A percentile compares a stretch with the other conserved stretches of the same genome.
These are phyloP conservation scores for Didymosphaeria variabile DNA, from an alignment of 2,329 filamentous ascomycete species.

Conservation along the genomic window DNA sequence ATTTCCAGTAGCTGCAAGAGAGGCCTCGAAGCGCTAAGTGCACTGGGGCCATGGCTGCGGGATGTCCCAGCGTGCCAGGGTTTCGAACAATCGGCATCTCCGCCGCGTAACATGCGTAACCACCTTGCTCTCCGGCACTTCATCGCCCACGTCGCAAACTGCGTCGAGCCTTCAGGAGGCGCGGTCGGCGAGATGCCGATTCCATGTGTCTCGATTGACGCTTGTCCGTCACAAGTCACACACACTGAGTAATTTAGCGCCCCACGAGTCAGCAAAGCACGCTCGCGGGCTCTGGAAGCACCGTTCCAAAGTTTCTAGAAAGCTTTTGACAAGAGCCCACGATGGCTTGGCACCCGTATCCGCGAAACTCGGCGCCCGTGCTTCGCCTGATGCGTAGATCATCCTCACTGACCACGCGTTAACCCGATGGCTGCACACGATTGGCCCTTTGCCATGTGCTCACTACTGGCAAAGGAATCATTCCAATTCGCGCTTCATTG, in stretches of 20 bases:
- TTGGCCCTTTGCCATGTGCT: neutral
- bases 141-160: neutral
- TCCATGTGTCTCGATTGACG: neutral
- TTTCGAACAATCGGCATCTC: neutral
- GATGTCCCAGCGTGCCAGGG: neutral
- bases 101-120: neutral
- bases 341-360: conserved; percentile 13
- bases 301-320: conserved; percentile 11
- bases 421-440: conserved; percentile 11
- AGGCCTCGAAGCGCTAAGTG: conserved; percentile 1
- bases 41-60: conserved; percentile 4
- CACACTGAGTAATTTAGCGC: conserved; percentile 7
- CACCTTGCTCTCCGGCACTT: neutral
- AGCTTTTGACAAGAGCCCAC: neutral
- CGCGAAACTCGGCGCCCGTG: conserved; percentile 12
- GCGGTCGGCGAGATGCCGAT: neutral
- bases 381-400: conserved; percentile 18
- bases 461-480: neutral
- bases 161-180: neutral
- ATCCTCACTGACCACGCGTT: conserved; percentile 26
- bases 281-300: conserved; percentile 6
- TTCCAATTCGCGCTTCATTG: neutral
- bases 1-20: conserved; percentile 1
- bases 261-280: conserved; percentile 12
- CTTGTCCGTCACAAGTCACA: neutral